Evolutionary conservation across 2,329 filamentous ascomycete genomes (phyloP).

Genomic region (Venturia effusa): DNA sequence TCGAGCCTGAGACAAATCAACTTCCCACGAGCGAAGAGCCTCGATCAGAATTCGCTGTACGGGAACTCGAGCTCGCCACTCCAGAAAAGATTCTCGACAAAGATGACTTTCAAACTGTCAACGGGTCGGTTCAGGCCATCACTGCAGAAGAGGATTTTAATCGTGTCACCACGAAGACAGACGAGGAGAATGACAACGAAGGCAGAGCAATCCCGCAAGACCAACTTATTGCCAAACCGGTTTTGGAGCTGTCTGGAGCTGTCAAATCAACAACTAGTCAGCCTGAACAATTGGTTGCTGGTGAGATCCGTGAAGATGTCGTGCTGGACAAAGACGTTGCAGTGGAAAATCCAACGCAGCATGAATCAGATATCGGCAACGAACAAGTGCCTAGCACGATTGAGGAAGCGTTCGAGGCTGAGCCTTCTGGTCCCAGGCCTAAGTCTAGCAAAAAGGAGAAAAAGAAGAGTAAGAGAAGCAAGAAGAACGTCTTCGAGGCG

Average conservation of each 20-base stretch:
- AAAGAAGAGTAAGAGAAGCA: constrained; percentile 6
- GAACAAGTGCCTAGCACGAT: background rate
- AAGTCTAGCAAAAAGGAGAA: constrained; percentile 1
- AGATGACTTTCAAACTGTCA: background rate
- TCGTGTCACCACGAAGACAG: background rate
- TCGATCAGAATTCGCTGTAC: background rate
- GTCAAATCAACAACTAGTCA: background rate
- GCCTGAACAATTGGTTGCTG: background rate
- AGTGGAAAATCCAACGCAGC: background rate
- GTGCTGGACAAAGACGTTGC: background rate
- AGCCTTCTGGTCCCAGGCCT: background rate
- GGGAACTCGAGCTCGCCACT: background rate
- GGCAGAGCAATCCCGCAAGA: background rate
- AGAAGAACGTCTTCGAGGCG: constrained; percentile 16
- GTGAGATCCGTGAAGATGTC: background rate
- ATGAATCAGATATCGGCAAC: background rate
- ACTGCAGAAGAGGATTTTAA: background rate
- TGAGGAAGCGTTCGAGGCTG: background rate
- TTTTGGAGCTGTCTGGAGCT: background rate
- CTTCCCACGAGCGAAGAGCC: background rate
- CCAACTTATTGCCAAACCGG: background rate
- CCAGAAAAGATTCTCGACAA: background rate
- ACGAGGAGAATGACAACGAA: constrained; percentile 8
- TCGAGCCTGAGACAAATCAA: background rate
- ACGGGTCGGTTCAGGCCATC: background rate